phyloP scores from a whole-genome alignment of 257 asterid species.

The Forsythia suspensa region DNA sequence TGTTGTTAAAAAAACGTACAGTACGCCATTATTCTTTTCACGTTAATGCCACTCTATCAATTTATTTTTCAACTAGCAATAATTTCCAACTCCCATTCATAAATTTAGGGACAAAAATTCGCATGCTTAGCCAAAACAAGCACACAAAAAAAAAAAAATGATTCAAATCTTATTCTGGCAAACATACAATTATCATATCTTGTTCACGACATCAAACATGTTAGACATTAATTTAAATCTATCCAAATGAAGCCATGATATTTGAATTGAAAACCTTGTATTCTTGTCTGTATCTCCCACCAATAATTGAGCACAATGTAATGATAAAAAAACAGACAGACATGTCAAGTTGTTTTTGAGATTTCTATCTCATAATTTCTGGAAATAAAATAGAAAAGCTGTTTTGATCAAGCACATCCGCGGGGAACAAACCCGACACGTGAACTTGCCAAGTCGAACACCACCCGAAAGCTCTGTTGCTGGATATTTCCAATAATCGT shows the following conservation, averaged over 20 bases:
- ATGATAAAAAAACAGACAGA: not conserved
- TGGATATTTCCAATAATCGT: constrained; percentile 50
- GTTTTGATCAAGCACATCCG: constrained; percentile 33
- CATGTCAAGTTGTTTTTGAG: constrained; percentile 12
- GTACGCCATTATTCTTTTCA: not conserved
- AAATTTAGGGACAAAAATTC: not conserved
- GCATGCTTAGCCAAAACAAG: too few relatives aligned
- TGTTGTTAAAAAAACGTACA: not conserved
- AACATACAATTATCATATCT: too few relatives aligned
- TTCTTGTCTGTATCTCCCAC: not conserved
- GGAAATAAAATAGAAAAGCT: not conserved
- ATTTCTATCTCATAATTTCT: not conserved
- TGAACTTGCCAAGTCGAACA: constrained; percentile 39
- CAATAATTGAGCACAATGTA: not conserved
- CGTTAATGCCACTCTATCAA: not conserved
- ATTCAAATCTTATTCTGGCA: not conserved
- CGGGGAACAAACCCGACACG: constrained; percentile 43
- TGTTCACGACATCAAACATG: too few relatives aligned
- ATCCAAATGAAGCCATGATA: not conserved
- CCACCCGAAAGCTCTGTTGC: constrained; percentile 48
- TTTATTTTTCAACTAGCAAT: too few relatives aligned
- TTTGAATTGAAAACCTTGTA: not conserved
- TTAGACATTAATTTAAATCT: too few relatives aligned
- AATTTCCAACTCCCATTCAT: not conserved
- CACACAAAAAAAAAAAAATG: too few relatives aligned